These are phyloP conservation scores for Annulohypoxylon truncatum DNA, from an alignment of 2,329 filamentous ascomycete species.

Conservation along the genomic window DNA sequence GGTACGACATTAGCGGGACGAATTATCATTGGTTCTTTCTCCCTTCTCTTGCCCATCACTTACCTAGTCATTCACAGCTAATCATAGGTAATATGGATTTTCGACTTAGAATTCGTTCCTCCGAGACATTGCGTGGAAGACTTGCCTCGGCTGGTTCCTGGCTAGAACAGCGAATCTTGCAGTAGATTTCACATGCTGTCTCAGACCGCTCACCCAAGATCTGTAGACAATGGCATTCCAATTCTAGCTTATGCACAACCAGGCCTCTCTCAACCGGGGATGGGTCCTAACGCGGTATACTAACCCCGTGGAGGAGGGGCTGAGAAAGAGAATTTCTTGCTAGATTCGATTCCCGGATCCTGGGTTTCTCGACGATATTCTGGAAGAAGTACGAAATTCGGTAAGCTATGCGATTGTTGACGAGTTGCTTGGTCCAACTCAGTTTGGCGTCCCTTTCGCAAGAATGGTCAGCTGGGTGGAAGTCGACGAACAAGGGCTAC, in stretches of 20 bases:
- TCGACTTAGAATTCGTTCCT: conserved; percentile 11
- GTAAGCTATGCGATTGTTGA: conserved; percentile 15
- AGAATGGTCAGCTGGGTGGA: conserved; percentile 23
- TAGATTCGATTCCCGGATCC: conserved; percentile 20
- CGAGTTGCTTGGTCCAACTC: conserved; percentile 6
- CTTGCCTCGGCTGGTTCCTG: conserved; percentile 24
- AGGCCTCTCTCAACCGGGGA: conserved; percentile 16
- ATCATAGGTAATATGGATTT: conserved; percentile 19
- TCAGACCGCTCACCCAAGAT: not conserved
- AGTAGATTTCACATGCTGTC: conserved; percentile 31
- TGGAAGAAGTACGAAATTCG: conserved; percentile 24
- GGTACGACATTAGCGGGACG: conserved; percentile 4
- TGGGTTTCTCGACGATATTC: conserved; percentile 15
- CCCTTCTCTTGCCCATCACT: not conserved
- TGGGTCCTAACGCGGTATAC: conserved; percentile 14
- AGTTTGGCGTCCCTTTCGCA: not conserved
- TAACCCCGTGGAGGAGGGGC: conserved; percentile 21
- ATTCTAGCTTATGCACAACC: conserved; percentile 21
- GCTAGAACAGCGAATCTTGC: conserved; percentile 16
- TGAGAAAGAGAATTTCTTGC: conserved; percentile 19
- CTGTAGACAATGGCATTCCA: conserved; percentile 24
- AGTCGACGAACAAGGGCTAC: not conserved
- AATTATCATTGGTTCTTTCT: conserved; percentile 25
- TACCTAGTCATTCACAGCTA: conserved; percentile 1
- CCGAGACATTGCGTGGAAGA: conserved; percentile 20